Conservation (phyloP, 768 basidiomycete species). For the Porphyrellus cyaneotinctus region DNA sequence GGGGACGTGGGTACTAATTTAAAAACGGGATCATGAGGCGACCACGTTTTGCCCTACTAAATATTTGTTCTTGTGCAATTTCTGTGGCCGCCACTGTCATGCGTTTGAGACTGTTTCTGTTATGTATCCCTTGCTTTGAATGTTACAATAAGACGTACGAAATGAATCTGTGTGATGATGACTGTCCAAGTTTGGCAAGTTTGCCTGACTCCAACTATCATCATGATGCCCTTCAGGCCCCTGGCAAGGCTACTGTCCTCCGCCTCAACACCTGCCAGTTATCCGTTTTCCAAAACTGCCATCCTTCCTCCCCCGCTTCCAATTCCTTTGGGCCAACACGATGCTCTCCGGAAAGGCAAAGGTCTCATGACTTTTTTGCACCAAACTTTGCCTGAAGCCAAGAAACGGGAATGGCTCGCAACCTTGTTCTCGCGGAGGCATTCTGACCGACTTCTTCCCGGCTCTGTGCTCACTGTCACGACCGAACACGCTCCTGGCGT, state of each 20-base stretch:
- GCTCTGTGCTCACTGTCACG: constrained; percentile 81
- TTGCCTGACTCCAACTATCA: not conserved
- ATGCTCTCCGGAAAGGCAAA: constrained; percentile 58
- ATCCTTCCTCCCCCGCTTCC: constrained; percentile 47
- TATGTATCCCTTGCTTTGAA: constrained; percentile 29
- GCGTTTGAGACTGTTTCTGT: constrained; percentile 19
- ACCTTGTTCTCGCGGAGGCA: constrained; percentile 71
- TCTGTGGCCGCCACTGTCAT: constrained; percentile 9
- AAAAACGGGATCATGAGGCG: constrained; percentile 23
- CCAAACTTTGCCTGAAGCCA: constrained; percentile 58
- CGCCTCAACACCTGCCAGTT: constrained; percentile 26
- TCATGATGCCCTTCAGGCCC: constrained; percentile 12
- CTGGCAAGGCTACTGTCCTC: constrained; percentile 26
- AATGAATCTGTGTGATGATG: constrained; percentile 17
- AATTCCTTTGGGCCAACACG: constrained; percentile 34
- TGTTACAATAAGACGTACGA: constrained; percentile 29
- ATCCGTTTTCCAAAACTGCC: constrained; percentile 73
- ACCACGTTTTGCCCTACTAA: constrained; percentile 8
- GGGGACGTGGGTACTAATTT: constrained; percentile 64
- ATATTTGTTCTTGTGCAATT: constrained; percentile 8
- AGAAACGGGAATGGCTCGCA: constrained; percentile 64
- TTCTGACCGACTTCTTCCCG: constrained; percentile 65
- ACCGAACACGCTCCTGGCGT: constrained; percentile 72
- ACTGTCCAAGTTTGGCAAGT: constrained; percentile 15
- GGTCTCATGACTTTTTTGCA: constrained; percentile 75